A percentile compares a stretch with the other conserved stretches of the same genome.
Conservation (phyloP, 768 basidiomycete genomes). For the Nidularia sp. region DNA sequence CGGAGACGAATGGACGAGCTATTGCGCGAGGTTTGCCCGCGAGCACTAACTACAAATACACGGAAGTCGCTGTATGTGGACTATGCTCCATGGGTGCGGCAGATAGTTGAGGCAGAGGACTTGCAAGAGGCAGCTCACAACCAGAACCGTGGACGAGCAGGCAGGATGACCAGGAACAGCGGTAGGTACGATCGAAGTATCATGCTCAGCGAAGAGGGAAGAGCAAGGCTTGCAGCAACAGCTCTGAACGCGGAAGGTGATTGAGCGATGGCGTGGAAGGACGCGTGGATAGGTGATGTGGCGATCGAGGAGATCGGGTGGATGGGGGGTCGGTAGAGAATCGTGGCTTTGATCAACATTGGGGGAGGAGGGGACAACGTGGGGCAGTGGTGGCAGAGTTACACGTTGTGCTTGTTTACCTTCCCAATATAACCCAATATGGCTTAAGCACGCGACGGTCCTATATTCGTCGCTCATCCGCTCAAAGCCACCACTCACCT, state of each 20-base stretch:
- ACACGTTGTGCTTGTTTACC: conserved; percentile 22
- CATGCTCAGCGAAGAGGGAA: conserved; percentile 29
- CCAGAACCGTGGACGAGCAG: conserved; percentile 17
- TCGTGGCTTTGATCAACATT: not conserved
- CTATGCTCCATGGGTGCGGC: conserved; percentile 63
- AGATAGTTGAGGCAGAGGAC: conserved; percentile 69
- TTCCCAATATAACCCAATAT: conserved; percentile 37
- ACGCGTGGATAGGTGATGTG: conserved; percentile 9
- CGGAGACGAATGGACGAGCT: conserved; percentile 37
- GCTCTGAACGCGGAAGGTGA: conserved; percentile 8
- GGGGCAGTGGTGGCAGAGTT: conserved; percentile 16
- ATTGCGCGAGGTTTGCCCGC: conserved; percentile 44
- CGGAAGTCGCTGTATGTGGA: conserved; percentile 53
- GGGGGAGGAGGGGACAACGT: not conserved
- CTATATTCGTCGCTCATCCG: conserved; percentile 21
- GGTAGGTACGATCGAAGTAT: conserved; percentile 41
- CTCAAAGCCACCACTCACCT: too few relatives aligned
- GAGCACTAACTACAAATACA: conserved; percentile 36
- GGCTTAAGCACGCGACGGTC: conserved; percentile 23
- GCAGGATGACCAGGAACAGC: conserved; percentile 60
- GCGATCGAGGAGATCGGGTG: conserved; percentile 18
- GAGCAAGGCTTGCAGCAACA: conserved; percentile 23
- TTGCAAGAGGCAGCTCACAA: conserved; percentile 26
- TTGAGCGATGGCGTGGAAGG: conserved; percentile 10
- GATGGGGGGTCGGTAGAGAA: not conserved